Percentiles rank a stretch among this genome's conserved stretches.
phyloP scores from a whole-genome alignment of 371 early-diverging fungal genomes.

The Mucor racemosus region DNA sequence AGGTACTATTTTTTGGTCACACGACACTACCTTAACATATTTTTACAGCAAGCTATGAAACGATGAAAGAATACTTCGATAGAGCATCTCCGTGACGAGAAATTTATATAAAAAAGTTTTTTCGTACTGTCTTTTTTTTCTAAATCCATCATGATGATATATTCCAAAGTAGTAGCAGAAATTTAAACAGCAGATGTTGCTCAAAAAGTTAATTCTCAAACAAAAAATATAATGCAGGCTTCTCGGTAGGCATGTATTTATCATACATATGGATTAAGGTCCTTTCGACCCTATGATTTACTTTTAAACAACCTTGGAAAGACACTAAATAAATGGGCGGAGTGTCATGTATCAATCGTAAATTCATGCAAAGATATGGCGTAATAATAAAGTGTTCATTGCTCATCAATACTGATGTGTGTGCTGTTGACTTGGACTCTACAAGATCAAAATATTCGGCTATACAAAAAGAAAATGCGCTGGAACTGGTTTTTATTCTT shows the following conservation, averaged over 20 bases:
- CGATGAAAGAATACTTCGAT: slow-evolving; percentile 1
- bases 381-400: no score
- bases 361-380: no score
- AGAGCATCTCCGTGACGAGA: background rate
- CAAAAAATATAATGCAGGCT: background rate
- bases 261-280: no score
- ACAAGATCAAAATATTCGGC: no score
- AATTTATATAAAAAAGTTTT: background rate
- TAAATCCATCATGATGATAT: background rate
- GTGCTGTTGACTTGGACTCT: no score
- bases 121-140: slow-evolving; percentile 4
- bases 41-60: background rate
- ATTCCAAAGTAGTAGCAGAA: background rate
- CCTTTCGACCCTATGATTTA: no score
- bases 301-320: no score
- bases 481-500: no score
- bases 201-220: background rate
- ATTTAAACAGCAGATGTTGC: background rate
- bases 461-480: no score
- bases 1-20: background rate
- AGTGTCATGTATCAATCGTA: no score
- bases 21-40: slow-evolving; percentile 6
- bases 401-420: no score
- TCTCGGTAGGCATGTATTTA: background rate
- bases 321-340: no score